These are phyloP conservation scores for Trichophyton rubrum DNA, from an alignment of 2,329 filamentous ascomycete genomes.

Conservation along the genomic window DNA sequence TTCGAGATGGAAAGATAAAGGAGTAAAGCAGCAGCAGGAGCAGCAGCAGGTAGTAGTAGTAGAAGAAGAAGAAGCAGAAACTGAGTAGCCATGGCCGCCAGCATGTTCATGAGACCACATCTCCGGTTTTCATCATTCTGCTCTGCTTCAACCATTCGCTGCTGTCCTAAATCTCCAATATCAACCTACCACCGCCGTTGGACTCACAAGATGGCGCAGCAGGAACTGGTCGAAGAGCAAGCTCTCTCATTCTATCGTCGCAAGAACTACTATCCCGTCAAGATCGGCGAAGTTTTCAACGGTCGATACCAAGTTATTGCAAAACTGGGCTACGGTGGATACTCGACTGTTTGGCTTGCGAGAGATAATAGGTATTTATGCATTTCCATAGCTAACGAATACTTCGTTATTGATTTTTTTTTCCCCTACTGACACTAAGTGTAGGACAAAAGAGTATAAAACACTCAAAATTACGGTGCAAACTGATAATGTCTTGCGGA, in stretches of 20 bases:
- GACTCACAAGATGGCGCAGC: not conserved
- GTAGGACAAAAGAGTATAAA: constrained; percentile 12
- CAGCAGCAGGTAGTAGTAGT: no score
- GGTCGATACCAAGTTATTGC: constrained; percentile 16
- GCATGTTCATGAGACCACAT: no score
- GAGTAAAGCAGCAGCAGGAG: no score
- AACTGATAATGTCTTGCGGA: not conserved
- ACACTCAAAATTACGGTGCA: constrained; percentile 16
- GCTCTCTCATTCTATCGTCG: constrained; percentile 13
- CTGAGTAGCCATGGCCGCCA: no score
- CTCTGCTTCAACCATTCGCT: not conserved
- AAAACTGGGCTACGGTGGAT: constrained; percentile 19
- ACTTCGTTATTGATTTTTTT: not conserved
- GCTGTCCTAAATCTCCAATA: not conserved
- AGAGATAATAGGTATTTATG: constrained; percentile 12
- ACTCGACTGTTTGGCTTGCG: constrained; percentile 19
- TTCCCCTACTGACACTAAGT: not conserved
- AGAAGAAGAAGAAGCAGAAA: no score
- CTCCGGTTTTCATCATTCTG: not conserved
- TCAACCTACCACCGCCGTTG: not conserved
- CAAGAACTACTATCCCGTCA: constrained; percentile 17
- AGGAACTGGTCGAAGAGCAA: constrained; percentile 6
- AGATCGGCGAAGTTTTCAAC: constrained; percentile 15
- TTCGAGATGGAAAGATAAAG: no score
- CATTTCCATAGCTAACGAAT: not conserved